Evolutionary conservation across 2,329 filamentous ascomycete genomes (phyloP), one percentile per base, ranked within the genome.

Genomic region (Scedosporium minutisporum): DNA sequence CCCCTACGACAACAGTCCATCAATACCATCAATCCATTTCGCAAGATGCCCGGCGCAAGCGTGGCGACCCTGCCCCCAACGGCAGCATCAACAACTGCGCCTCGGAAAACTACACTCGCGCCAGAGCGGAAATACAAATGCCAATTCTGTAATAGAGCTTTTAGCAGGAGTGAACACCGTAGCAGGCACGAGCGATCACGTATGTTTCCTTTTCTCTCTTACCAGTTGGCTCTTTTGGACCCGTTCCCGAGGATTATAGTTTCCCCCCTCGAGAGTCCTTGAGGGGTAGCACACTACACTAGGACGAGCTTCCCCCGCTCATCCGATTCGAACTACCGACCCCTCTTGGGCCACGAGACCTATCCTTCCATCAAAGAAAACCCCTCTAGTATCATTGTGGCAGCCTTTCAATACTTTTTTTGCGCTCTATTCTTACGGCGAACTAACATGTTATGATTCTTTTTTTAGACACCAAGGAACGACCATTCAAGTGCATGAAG

Each of bases 61-160:
- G 84, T 88, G 77, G 86, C 87, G 70, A 81, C 84, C 69, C 79
- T 82, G 69, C 78, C 86, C 69, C 79, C 88, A 72, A 76, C 85
- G 69, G 82, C 85, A 72, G 80, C 85, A 72, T 85, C 91, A 72
- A 84, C 87, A 72, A 83, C 89, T 73, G 84, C 85, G 70, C 83
- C 88, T 71, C 87, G 90, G 77, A 96, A 96, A 78, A 77, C 88
- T 68, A 82, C 88, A 65, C 79, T 87, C 69, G 88, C 86, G 69
- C 91, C 93, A 63, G 95, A 97, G 81, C 93, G 96, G 82, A 96
- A 97, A 79, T 99, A 99, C 86, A 97, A 97, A 77, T 99, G 95
- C 80, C 92, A 96, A 82, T 97, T 96, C 78, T 97, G 95, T 81
- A 93, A 93, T 78, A 86, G 95, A 76, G 95, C 95, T 67, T 99